These are phyloP conservation scores for Cystobasidiopsis lactophilus DNA, from an alignment of 768 basidiomycete genomes.

Conservation along the genomic window DNA sequence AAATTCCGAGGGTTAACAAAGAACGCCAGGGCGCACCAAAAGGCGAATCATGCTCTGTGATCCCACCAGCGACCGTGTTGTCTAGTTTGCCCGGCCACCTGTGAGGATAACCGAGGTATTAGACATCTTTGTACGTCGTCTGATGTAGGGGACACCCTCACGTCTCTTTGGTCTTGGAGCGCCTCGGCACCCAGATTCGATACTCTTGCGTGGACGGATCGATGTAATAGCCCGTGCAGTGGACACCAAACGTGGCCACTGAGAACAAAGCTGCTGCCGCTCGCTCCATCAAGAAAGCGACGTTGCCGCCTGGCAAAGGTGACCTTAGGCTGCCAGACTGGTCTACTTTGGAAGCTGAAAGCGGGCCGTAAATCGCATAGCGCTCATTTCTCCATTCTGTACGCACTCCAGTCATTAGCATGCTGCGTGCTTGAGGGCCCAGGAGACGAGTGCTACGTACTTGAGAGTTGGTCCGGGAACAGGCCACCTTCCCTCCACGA, in stretches of 20 bases:
- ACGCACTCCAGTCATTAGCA: constrained; percentile 42
- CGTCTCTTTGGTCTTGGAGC: constrained; percentile 74
- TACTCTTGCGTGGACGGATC: constrained; percentile 35
- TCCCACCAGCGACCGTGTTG: constrained; percentile 70
- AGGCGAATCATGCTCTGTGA: constrained; percentile 49
- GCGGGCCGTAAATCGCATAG: constrained; percentile 34
- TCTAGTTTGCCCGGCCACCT: constrained; percentile 74
- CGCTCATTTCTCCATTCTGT: constrained; percentile 67
- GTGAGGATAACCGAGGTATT: too few species aligned
- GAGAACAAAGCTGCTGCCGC: constrained; percentile 76
- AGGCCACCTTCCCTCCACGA: constrained; percentile 23
- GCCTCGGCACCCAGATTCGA: constrained; percentile 70
- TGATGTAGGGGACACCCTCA: constrained; percentile 27
- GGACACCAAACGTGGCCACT: constrained; percentile 73
- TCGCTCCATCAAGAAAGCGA: constrained; percentile 72
- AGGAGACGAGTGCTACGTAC: constrained; percentile 14
- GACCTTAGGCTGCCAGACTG: constrained; percentile 34
- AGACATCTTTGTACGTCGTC: not conserved
- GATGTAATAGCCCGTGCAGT: constrained; percentile 36
- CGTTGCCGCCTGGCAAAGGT: constrained; percentile 32
- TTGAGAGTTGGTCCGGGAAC: constrained; percentile 24
- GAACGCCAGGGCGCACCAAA: constrained; percentile 33
- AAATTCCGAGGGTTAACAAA: not conserved
- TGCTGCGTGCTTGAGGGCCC: not conserved
- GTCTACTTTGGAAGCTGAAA: constrained; percentile 46